Percentiles rank a stretch among this genome's conserved stretches.
Evolutionary conservation across 2,329 filamentous ascomycete species (phyloP).

Genomic region (Dryadomyces quercivorus): DNA sequence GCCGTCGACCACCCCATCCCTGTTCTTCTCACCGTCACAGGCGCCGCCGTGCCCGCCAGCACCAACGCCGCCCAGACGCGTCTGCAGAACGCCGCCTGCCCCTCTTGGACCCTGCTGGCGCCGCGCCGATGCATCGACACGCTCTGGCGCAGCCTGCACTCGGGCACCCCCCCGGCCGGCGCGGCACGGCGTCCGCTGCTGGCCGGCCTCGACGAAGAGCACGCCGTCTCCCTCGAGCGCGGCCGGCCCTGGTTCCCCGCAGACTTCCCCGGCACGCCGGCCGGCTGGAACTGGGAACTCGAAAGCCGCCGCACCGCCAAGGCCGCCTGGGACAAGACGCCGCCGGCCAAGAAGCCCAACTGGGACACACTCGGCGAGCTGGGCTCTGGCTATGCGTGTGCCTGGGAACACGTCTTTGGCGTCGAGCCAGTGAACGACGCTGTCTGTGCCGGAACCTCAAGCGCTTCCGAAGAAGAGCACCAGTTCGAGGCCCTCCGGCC

Average conservation of each 20-base stretch:
- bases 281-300: slow-evolving; percentile 68
- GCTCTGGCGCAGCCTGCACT: slow-evolving; percentile 79
- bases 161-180: slow-evolving; percentile 50
- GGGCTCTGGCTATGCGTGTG: slow-evolving; percentile 70
- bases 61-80: not conserved
- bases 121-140: slow-evolving; percentile 84
- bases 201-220: slow-evolving; percentile 67
- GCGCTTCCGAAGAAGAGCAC: not conserved
- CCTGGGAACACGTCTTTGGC: slow-evolving; percentile 61
- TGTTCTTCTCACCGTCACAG: slow-evolving; percentile 45
- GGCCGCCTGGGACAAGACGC: slow-evolving; percentile 58
- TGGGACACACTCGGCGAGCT: slow-evolving; percentile 71
- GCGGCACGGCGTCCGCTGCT: slow-evolving; percentile 66
- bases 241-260: slow-evolving; percentile 73
- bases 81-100: not conserved
- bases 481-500: slow-evolving; percentile 8
- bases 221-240: slow-evolving; percentile 72
- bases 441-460: not conserved
- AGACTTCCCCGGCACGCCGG: slow-evolving; percentile 68
- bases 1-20: slow-evolving; percentile 64
- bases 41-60: not conserved
- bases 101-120: slow-evolving; percentile 63
- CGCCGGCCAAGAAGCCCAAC: slow-evolving; percentile 68
- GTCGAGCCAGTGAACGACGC: slow-evolving; percentile 12
- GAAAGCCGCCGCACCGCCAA: slow-evolving; percentile 48